Evolutionary conservation across 441 rosid species (phyloP), one percentile per base, ranked within the genome.

Genomic region (Pelargonium cotyledonis): DNA sequence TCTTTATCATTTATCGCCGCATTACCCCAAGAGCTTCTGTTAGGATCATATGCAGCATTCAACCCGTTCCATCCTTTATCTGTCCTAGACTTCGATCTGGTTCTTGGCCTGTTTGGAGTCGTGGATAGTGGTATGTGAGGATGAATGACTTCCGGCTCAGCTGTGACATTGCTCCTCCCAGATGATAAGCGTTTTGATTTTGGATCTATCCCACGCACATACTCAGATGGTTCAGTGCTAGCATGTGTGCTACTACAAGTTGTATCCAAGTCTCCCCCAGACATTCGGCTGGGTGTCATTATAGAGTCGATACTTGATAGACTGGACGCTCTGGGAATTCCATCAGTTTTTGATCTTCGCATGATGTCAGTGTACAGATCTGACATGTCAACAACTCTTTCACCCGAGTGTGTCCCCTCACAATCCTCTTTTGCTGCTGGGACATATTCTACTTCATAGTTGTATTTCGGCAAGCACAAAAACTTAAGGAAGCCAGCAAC

Each of bases 401-500:
- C 88, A 38, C 75, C 74, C 1, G 81, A 75, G 14, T 55, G 74
- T 66, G 76, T 83, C 63, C 82, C 85, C 49, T 91, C 95, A 58
- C 60, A 78, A 49, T 88, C 93, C 75, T 81, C 92, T 84, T 85
- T 86, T 70, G 73, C 71, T 68, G 91, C 97, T 51, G 92, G 97
- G 75, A 95, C 89, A 84, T 91, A 94, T 78, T 92, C 97, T 81
- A 95, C 87, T 79, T 95, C 99, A 66, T 81, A 95, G 84, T 72
- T 90, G 85, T 95, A 95, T 80, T 85, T 95, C 6, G 99, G 99
- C 81, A 95, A 81, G 84, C 99, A 95, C 66, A 95, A 78, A 77
- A 91, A 95, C 82, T 95, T 95, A 73, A 90, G 89, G 77, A 95
- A 88, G 40, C 99, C 99, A 75, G 99, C 99, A 81, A 95, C 91